These are phyloP conservation scores for Aspergillus diversus DNA, from an alignment of 495 filamentous ascomycete genomes.

Conservation along the genomic window DNA sequence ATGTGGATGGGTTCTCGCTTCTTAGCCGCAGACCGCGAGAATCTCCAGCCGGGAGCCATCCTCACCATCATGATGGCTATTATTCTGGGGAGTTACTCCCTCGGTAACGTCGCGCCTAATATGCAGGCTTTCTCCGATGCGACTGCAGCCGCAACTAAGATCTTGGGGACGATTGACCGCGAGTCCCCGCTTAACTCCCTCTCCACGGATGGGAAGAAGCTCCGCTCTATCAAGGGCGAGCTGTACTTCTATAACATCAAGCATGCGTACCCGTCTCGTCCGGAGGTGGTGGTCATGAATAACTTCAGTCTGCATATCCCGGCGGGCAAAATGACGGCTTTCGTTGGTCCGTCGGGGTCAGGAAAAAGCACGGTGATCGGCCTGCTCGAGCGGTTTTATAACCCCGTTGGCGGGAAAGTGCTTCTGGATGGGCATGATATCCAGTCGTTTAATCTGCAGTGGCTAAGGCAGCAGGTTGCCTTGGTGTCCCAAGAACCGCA, in stretches of 20 bases:
- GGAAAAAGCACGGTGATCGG: slow-evolving; percentile 93
- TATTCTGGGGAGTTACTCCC: slow-evolving; percentile 87
- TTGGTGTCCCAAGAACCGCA: slow-evolving; percentile 81
- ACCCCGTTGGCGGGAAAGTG: slow-evolving; percentile 80
- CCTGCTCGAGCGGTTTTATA: slow-evolving; percentile 90
- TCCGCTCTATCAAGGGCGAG: slow-evolving; percentile 71
- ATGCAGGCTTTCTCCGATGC: slow-evolving; percentile 79
- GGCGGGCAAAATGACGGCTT: slow-evolving; percentile 83
- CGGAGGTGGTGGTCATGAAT: slow-evolving; percentile 84
- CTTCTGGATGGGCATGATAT: slow-evolving; percentile 84
- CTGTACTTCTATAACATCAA: slow-evolving; percentile 81
- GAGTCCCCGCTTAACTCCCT: slow-evolving; percentile 80
- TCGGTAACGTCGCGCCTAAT: slow-evolving; percentile 89
- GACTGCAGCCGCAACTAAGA: slow-evolving; percentile 83
- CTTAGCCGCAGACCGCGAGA: slow-evolving; percentile 61
- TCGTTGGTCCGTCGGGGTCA: slow-evolving; percentile 86
- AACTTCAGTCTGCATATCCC: slow-evolving; percentile 76
- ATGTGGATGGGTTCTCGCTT: slow-evolving; percentile 93
- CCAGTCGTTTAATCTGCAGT: slow-evolving; percentile 77
- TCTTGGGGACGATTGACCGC: slow-evolving; percentile 90
- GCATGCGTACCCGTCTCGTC: slow-evolving; percentile 91
- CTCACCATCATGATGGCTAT: slow-evolving; percentile 89
- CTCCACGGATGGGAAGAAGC: slow-evolving; percentile 65
- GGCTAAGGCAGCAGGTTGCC: slow-evolving; percentile 88
- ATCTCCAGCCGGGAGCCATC: slow-evolving; percentile 51